Conservation (phyloP, 306 rosid genomes). For the Trichosanthes cucumerina region DNA sequence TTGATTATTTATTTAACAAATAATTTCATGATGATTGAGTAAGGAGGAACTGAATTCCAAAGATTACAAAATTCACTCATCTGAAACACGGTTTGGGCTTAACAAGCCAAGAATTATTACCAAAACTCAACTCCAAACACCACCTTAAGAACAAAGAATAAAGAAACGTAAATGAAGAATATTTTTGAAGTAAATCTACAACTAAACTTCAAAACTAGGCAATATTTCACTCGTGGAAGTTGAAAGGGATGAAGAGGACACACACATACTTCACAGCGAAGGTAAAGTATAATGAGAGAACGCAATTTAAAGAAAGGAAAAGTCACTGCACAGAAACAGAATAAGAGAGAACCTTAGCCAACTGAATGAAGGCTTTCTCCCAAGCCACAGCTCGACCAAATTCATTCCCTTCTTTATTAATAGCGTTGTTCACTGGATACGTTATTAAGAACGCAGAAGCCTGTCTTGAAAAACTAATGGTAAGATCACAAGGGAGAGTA, state of each 20-base stretch:
- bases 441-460: slow-evolving; percentile 82
- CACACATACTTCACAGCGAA: not conserved
- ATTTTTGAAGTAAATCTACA: not conserved
- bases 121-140: not conserved
- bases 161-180: not conserved
- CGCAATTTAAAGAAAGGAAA: not conserved
- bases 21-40: not conserved
- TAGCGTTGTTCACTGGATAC: slow-evolving; percentile 84
- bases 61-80: not conserved
- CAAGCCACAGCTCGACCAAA: slow-evolving; percentile 74
- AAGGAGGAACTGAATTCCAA: not conserved
- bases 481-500: slow-evolving; percentile 18
- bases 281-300: not conserved
- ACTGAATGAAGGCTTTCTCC: slow-evolving; percentile 89
- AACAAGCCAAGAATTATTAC: not conserved
- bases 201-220: not conserved
- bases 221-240: not conserved
- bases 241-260: not conserved
- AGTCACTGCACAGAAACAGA: not conserved
- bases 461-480: slow-evolving; percentile 40
- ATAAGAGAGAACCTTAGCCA: slow-evolving; percentile 58
- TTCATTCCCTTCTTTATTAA: slow-evolving; percentile 53
- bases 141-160: not conserved
- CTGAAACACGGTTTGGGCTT: not conserved
- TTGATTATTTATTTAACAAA: not conserved